phyloP scores from a whole-genome alignment of 1,139 yeast species.

The Yamadazyma membranifaciens region DNA sequence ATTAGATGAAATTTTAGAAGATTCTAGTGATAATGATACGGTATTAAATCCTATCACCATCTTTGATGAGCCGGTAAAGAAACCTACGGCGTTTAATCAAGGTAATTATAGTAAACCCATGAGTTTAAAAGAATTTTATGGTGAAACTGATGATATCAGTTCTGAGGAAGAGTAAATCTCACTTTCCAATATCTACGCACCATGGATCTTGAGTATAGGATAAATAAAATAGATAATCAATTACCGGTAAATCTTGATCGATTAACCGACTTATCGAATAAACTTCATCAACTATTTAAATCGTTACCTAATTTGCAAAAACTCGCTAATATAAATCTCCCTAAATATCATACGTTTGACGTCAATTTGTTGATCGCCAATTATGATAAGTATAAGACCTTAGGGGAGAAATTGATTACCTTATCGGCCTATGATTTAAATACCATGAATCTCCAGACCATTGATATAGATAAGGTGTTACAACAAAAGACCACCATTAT shows the following conservation, averaged over 20 bases:
- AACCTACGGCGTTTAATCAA: neutral
- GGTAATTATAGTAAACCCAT: constrained; percentile 27
- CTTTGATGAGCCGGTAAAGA: constrained; percentile 9
- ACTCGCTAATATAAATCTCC: constrained; percentile 1
- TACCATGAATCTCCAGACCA: constrained; percentile 1
- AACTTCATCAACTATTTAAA: constrained; percentile 5
- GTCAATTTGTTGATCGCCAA: constrained; percentile 12
- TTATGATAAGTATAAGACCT: constrained; percentile 9
- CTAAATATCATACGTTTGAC: constrained; percentile 4
- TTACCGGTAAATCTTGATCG: constrained; percentile 1
- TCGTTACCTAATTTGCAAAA: constrained; percentile 11
- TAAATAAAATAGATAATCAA: constrained; percentile 2
- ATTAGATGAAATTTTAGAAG: constrained; percentile 41
- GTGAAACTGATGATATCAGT: constrained; percentile 24
- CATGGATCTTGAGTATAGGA: constrained; percentile 4
- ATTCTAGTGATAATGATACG: constrained; percentile 15
- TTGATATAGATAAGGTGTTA: constrained; percentile 8
- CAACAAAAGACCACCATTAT: constrained; percentile 7
- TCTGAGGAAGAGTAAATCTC: constrained; percentile 35
- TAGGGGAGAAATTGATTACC: constrained; percentile 8
- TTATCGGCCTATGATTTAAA: constrained; percentile 10
- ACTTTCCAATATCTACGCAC: neutral
- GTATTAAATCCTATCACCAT: constrained; percentile 14
- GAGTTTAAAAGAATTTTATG: constrained; percentile 40
- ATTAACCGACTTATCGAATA: constrained; percentile 6